Evolutionary conservation across 1,139 yeast species (phyloP).

Genomic region (Saccharomyces hybrid): DNA sequence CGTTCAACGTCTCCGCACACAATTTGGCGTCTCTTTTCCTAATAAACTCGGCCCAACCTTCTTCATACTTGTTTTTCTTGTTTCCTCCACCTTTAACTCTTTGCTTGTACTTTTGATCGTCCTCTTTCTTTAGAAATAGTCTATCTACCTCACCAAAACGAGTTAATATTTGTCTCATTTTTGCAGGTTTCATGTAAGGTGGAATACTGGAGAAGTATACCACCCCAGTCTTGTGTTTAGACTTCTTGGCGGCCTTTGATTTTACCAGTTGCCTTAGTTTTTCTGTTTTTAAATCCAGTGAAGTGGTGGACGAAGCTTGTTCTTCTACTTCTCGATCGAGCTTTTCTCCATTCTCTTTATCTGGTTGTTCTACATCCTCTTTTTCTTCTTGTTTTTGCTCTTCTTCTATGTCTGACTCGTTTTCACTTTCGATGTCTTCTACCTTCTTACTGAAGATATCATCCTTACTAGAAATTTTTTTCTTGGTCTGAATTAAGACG

Average conservation of each 20-base stretch:
- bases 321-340: slow-evolving; percentile 2
- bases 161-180: slow-evolving; percentile 68
- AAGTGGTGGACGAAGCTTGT: background rate
- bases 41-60: slow-evolving; percentile 95
- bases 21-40: slow-evolving; percentile 81
- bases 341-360: slow-evolving; percentile 1
- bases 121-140: slow-evolving; percentile 82
- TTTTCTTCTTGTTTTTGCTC: slow-evolving; percentile 1
- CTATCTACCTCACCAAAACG: slow-evolving; percentile 84
- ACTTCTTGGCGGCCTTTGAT: slow-evolving; percentile 49
- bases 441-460: slow-evolving; percentile 8
- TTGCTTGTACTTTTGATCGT: slow-evolving; percentile 50
- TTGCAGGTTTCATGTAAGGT: slow-evolving; percentile 94
- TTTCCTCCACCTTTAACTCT: slow-evolving; percentile 91
- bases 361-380: slow-evolving; percentile 2
- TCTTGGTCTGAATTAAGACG: slow-evolving; percentile 21
- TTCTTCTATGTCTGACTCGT: slow-evolving; percentile 10
- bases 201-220: slow-evolving; percentile 86
- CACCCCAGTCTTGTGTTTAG: slow-evolving; percentile 72
- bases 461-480: slow-evolving; percentile 6
- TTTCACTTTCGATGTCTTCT: slow-evolving; percentile 11
- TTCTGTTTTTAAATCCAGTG: slow-evolving; percentile 9
- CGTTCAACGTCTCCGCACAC: slow-evolving; percentile 80
- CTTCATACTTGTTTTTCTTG: slow-evolving; percentile 77
- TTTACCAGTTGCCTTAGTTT: slow-evolving; percentile 14